Conservation (phyloP, 257 asterid species). For the Oldenlandia corymbosa region DNA sequence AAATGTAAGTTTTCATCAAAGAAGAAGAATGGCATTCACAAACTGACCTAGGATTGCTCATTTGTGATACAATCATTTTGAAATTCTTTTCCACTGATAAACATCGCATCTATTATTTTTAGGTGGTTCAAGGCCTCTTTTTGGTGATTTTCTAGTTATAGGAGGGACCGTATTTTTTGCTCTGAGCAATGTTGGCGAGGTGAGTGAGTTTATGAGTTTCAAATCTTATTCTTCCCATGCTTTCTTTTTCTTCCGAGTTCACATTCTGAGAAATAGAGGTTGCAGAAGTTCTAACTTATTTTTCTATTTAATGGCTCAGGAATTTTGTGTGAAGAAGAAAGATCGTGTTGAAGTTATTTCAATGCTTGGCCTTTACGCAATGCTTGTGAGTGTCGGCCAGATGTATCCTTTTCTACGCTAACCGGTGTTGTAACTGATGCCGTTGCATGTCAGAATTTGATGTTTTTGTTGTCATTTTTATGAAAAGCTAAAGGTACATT, state of each 20-base stretch:
- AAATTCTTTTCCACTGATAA: neutral
- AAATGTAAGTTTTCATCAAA: neutral
- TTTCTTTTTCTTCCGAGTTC: too few relatives aligned
- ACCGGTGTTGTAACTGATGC: neutral
- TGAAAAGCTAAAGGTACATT: neutral
- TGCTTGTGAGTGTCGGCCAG: constrained; percentile 52
- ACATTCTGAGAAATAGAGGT: neutral
- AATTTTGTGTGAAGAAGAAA: constrained; percentile 65
- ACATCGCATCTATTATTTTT: constrained; percentile 7
- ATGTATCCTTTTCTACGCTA: constrained; percentile 57
- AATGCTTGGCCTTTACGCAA: constrained; percentile 65
- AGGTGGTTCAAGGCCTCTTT: constrained; percentile 72
- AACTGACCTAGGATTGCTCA: neutral
- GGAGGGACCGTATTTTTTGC: constrained; percentile 48
- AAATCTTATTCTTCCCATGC: too few relatives aligned
- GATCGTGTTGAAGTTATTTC: constrained; percentile 64
- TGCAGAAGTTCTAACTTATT: neutral
- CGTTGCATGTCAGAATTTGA: neutral
- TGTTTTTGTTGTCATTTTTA: neutral
- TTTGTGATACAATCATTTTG: too few relatives aligned
- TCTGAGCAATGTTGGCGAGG: constrained; percentile 76
- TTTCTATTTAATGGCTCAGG: constrained; percentile 32
- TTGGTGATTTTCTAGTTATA: constrained; percentile 68
- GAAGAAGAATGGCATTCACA: neutral
- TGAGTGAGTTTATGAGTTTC: too few relatives aligned